Evolutionary conservation across 495 filamentous ascomycete species (phyloP).

Genomic region (Aspergillus egyptiacus): DNA sequence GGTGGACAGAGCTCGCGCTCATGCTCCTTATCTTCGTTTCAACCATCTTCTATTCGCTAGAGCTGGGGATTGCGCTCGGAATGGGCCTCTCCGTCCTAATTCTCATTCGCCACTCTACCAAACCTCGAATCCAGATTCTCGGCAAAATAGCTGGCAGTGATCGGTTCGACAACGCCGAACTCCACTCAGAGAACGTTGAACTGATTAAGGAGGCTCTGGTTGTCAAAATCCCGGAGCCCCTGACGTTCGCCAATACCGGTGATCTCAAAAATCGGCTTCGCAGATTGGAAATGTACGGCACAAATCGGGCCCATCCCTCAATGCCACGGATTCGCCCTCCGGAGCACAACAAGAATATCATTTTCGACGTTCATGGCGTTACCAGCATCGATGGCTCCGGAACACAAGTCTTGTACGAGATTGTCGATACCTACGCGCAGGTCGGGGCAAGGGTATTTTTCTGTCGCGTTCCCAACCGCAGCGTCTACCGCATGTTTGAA

Average conservation of each 20-base stretch:
- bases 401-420: slow-evolving; percentile 84
- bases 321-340: slow-evolving; percentile 66
- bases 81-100: slow-evolving; percentile 83
- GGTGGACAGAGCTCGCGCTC: slow-evolving; percentile 74
- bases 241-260: slow-evolving; percentile 96
- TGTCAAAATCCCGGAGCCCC: slow-evolving; percentile 92
- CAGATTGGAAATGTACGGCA: slow-evolving; percentile 82
- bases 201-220: slow-evolving; percentile 89
- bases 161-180: slow-evolving; percentile 85
- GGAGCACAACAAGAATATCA: slow-evolving; percentile 78
- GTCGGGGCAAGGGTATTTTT: slow-evolving; percentile 82
- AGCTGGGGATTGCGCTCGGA: slow-evolving; percentile 81
- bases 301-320: slow-evolving; percentile 75
- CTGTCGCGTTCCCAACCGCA: slow-evolving; percentile 62
- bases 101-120: slow-evolving; percentile 81
- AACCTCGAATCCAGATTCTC: slow-evolving; percentile 93
- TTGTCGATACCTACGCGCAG: slow-evolving; percentile 69
- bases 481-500: slow-evolving; percentile 68
- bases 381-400: slow-evolving; percentile 88
- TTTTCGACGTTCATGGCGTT: slow-evolving; percentile 96
- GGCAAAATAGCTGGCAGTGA: slow-evolving; percentile 71
- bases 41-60: slow-evolving; percentile 89
- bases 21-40: slow-evolving; percentile 85
- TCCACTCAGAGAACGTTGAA: slow-evolving; percentile 68
- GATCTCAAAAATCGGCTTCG: slow-evolving; percentile 79